These are phyloP conservation scores for Sphaerobolus stellatus DNA, from an alignment of 1,284 basidiomycete genomes.

Conservation along the genomic window DNA sequence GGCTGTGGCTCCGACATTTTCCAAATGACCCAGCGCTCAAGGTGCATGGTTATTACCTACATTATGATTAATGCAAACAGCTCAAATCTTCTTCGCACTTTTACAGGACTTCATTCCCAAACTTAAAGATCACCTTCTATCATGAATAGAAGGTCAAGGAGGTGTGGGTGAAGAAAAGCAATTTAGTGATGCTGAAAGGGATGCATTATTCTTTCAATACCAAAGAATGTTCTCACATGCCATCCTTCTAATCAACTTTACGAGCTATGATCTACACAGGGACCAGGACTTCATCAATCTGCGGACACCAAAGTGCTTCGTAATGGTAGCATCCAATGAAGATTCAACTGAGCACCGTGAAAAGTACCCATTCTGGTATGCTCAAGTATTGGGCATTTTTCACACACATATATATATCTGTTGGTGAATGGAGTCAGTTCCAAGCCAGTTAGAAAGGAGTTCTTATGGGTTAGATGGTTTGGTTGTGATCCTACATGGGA, in stretches of 20 bases:
- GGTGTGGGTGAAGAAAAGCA: not conserved
- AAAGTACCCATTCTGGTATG: conserved; percentile 36
- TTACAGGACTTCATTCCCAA: conserved; percentile 24
- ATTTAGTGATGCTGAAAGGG: not conserved
- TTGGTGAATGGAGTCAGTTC: not conserved
- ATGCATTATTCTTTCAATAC: not conserved
- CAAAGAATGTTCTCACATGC: conserved; percentile 24
- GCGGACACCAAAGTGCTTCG: conserved; percentile 19
- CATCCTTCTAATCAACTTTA: conserved; percentile 37
- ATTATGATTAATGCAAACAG: not conserved
- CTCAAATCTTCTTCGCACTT: too few relatives aligned
- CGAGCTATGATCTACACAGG: conserved; percentile 42
- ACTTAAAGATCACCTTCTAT: conserved; percentile 22
- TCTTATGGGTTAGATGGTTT: conserved; percentile 19
- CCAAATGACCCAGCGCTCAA: conserved; percentile 21
- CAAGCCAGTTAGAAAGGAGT: conserved; percentile 6
- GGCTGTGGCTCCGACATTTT: conserved; percentile 16
- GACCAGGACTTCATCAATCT: conserved; percentile 32
- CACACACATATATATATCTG: conserved; percentile 21
- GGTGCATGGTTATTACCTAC: conserved; percentile 16
- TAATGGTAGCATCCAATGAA: conserved; percentile 22
- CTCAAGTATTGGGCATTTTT: conserved; percentile 33
- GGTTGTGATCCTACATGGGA: not conserved
- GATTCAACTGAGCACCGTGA: conserved; percentile 5
- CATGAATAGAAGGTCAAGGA: conserved; percentile 1